These are phyloP conservation scores for Rehmannia glutinosa DNA, from an alignment of 257 asterid species.

Conservation along the genomic window DNA sequence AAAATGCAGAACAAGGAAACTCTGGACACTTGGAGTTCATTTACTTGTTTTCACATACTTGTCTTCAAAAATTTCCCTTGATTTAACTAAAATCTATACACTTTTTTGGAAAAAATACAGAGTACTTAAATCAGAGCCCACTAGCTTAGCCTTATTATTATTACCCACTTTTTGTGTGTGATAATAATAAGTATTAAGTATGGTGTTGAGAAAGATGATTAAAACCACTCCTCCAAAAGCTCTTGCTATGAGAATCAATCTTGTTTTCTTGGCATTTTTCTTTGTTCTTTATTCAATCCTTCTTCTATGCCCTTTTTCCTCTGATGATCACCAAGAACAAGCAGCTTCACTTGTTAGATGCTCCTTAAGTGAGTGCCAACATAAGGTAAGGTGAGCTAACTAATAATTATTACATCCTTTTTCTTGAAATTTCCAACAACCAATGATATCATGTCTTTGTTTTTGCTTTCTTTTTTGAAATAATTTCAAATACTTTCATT, in stretches of 20 bases:
- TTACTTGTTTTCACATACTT: constrained; percentile 12
- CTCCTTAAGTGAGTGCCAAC: constrained; percentile 71
- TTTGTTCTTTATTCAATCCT: constrained; percentile 46
- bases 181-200: too few relatives aligned
- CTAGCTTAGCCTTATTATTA: neutral
- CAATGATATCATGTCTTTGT: too few relatives aligned
- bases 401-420: too few relatives aligned
- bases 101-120: neutral
- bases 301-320: constrained; percentile 57
- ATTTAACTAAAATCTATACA: too few relatives aligned
- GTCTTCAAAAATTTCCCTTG: constrained; percentile 13
- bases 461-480: too few relatives aligned
- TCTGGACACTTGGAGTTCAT: constrained; percentile 29
- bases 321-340: constrained; percentile 41
- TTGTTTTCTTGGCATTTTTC: constrained; percentile 57
- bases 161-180: neutral
- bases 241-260: constrained; percentile 54
- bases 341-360: constrained; percentile 56
- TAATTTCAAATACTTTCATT: too few relatives aligned
- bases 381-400: constrained; percentile 84
- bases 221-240: constrained; percentile 53
- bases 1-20: neutral
- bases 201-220: constrained; percentile 47
- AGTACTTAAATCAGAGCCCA: neutral
- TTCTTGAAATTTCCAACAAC: too few relatives aligned